Evolutionary conservation across 768 basidiomycete genomes (phyloP), one percentile per base, ranked within the genome.

Genomic region (Brasilioporus rufonigricans): DNA sequence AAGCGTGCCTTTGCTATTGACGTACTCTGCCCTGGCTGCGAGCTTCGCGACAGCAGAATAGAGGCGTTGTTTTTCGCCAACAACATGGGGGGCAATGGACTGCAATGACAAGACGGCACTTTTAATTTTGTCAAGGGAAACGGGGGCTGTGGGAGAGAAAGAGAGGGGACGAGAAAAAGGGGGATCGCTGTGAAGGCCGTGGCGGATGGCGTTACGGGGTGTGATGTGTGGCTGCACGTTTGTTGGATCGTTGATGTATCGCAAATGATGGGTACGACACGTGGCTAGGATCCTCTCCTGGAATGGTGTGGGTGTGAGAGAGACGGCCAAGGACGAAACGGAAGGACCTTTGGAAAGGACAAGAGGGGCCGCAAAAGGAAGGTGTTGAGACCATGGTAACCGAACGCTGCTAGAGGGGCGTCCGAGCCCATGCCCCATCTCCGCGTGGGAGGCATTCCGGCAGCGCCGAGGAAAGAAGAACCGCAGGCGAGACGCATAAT

Each of bases 241-340:
- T 18, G 89, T 87, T 0, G 73, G 68, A 63, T 93, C 91, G 19
- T 74, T 71, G 39, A 86, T 76, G 67, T 86, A 93, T 53, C 77
- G 72, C 9, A 92, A 67, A 1, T 70, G 66, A 57, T 90, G 74
- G 12, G 72, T 81, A 43, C 84, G 77, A 59, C 91, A 93, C 0
- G 91, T 93, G 9, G 85, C 86, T 2, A 93, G 69, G n/a, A 93
- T 80, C 55, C 90, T 83, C 50, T 87, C 84, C 91, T 93, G 31
- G n/a, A 40, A 44, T 16, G 36, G 5, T 1, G 35, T 58, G 52
- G 32, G 50, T 44, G 39, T 31, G 27, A 27, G 26, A 44, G 23
- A 12, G 19, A 21, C 3, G 44, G 31, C 5, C 33, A 19, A 9
- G 19, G 29, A 39, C 21, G 6, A 29, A 21, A 44, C 58, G 62